Percentiles rank a stretch among this genome's conserved stretches.
Evolutionary conservation across 352 stramenopile genomes (phyloP).

Genomic region (Pythium periplocum): DNA sequence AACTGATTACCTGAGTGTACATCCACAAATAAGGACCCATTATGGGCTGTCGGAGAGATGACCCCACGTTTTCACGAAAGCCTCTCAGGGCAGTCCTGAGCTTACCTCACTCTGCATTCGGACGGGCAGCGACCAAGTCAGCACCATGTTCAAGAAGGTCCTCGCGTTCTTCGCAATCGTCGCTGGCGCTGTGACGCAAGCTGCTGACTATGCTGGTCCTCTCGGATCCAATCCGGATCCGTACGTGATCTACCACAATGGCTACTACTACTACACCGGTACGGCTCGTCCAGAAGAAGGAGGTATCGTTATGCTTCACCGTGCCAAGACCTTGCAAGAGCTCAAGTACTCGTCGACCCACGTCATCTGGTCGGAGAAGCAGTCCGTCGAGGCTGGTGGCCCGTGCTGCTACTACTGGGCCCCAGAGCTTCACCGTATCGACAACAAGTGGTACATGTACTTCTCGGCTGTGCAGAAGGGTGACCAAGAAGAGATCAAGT

Average conservation of each 20-base stretch:
- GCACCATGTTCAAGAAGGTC: conserved; percentile 5
- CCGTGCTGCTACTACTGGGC: conserved; percentile 4
- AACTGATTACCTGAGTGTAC: too few species aligned
- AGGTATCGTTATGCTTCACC: conserved; percentile 1
- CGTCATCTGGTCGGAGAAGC: neutral
- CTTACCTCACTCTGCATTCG: conserved; percentile 4
- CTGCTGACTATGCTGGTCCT: conserved; percentile 1
- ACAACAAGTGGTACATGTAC: conserved; percentile 5
- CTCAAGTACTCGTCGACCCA: conserved; percentile 3
- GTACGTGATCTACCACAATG: conserved; percentile 5
- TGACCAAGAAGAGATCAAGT: conserved; percentile 1
- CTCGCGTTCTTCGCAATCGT: conserved; percentile 2
- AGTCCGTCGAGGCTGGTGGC: neutral
- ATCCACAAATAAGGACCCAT: too few species aligned
- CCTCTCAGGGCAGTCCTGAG: neutral
- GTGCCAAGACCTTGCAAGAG: conserved; percentile 1
- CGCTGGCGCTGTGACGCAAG: neutral
- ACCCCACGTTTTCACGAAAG: neutral
- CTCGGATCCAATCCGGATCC: conserved; percentile 2
- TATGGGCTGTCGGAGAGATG: too few species aligned
- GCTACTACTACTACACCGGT: conserved; percentile 3
- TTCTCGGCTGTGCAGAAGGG: conserved; percentile 1
- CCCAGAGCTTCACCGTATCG: conserved; percentile 1
- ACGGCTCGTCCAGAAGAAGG: neutral
- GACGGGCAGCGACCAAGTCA: conserved; percentile 1